Base-by-base conservation (phyloP, 2,329 filamentous ascomycete species). In the Aspergillus bombycis region DNA sequence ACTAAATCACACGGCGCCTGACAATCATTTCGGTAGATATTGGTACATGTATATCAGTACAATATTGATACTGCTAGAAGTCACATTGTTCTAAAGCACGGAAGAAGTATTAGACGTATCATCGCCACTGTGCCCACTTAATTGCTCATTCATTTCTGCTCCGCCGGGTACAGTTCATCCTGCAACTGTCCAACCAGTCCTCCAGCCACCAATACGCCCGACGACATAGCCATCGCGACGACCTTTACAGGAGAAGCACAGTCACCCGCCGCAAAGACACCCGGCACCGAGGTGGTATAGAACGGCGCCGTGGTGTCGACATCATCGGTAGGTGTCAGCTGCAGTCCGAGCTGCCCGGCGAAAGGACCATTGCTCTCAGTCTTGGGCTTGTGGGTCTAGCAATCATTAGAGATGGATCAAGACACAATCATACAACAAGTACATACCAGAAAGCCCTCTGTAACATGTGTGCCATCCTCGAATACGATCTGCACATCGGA, bases 241-340 rank as follows among this genome's bases (percentile, higher is more conserved):
- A n/a, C 48, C 19, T 52, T 52, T 5, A 32, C 16, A n/a, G 48
- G 16, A 1, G 19, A 14, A 21, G 9, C 19, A 32, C 16, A n/a
- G 38, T 65, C 63, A 4, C 63, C 65, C 0, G 54, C 60, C 9
- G 57, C 65, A 67, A 67, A 67, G 2, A 63, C 58, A 2, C 63
- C 61, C 5, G 58, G 30, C n/a, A 60, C 54, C 19, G 50, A 57
- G 4, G 65, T 58, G 52, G 61, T 61, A 32, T 58, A 54, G 26
- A 61, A 61, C 4, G 58, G 61, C 6, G 41, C 45, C 3, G n/a
- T 54, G 5, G 56, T 36, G 19, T 63, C 55, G 8, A 62, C 43
- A 5, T 61, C 45, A 2, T 53, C 61, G 12, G 38, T 45, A 8
- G 41, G 48, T 23, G 57, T 38, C 34, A 58, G 14, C 21, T 58